Evolutionary conservation across 2,329 filamentous ascomycete species (phyloP), one percentile per base, ranked within the genome.

Genomic region (Nemania sp.): DNA sequence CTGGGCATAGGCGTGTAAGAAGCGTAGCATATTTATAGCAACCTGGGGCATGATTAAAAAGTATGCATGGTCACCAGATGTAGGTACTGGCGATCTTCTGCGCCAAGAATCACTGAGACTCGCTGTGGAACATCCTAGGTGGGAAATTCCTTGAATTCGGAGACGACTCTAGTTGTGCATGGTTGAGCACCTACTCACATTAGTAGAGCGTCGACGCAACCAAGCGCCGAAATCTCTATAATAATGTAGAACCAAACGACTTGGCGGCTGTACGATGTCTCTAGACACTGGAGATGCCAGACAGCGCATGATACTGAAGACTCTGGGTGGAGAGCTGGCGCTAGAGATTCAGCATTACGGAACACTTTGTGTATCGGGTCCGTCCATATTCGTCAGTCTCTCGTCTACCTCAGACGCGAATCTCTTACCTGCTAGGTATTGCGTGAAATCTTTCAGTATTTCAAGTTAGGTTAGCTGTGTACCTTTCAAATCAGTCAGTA

Each of bases 321-420:
- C 24, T 40, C 17, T 49, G 36, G 22, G 46, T 37, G 41, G 45
- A 30, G 33, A 47, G 46, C 34, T 15, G 14, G n/a, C 37, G 33
- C 36, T 53, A 59, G 61, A 52, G 49, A 50, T 60, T 60, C 56
- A 44, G 57, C 50, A 56, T 53, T 57, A 51, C 68, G 66, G 66
- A 71, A 71, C 68, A 62, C 59, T 63, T 66, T 54, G 62, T 65
- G 68, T 70, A 57, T 73, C 68, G 66, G 68, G 71, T 66, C 64
- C 49, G 59, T 49, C 60, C 53, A 47, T 48, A 50, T 54, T 61
- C 45, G 43, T 44, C 52, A 52, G 47, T 64, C 54, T 64, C 54
- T 59, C 49, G 34, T 58, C 47, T 22, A 47, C 45, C 54, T 54
- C 54, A 43, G 59, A 49, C 49, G 8, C 40, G 44, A 39, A 28